Percentiles rank a stretch among this genome's conserved stretches.
These are phyloP conservation scores for Dentipellis sp. DNA, from an alignment of 768 basidiomycete genomes.

Conservation along the genomic window DNA sequence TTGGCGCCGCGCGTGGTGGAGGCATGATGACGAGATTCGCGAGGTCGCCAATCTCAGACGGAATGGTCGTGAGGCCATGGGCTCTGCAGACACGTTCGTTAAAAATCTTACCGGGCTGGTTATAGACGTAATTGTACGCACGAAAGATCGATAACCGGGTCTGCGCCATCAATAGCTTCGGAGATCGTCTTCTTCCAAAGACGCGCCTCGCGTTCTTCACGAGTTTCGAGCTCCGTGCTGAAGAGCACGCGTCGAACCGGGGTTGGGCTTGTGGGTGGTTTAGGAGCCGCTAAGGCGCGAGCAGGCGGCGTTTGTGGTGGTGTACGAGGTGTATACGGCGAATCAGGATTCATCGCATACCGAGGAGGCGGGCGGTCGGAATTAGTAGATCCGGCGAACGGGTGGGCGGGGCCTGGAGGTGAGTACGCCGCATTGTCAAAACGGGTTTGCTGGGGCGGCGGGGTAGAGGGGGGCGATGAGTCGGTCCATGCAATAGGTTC, in stretches of 20 bases:
- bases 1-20: background rate
- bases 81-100: background rate
- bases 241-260: background rate
- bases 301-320: background rate
- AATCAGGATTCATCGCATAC: background rate
- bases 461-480: slow-evolving; percentile 9
- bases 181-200: background rate
- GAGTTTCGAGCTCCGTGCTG: background rate
- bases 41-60: background rate
- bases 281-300: background rate
- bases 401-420: background rate
- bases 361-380: background rate
- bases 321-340: background rate
- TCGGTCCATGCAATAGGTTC: background rate
- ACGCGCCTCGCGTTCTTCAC: background rate
- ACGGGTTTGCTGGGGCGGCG: slow-evolving; percentile 10
- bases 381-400: background rate
- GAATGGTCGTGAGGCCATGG: background rate
- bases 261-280: background rate
- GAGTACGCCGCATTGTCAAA: background rate
- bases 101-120: background rate
- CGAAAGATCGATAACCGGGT: background rate
- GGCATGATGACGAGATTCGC: background rate
- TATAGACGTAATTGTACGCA: background rate
- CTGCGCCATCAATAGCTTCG: background rate